phyloP scores from a whole-genome alignment of 768 basidiomycete genomes.

The Mycena belliarum region DNA sequence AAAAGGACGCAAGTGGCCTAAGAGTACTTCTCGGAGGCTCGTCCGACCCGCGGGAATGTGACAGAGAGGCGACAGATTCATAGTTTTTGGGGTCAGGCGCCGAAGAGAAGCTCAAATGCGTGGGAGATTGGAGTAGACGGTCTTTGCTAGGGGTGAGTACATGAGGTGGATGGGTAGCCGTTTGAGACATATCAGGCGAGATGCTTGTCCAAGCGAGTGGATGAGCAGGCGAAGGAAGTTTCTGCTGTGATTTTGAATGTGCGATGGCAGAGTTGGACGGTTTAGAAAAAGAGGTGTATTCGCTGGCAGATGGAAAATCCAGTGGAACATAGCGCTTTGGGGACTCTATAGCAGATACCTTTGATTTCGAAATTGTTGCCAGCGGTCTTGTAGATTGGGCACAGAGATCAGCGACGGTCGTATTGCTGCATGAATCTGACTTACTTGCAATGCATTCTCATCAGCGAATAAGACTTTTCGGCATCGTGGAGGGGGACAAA shows the following conservation, averaged over 20 bases:
- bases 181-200: not conserved
- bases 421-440: not conserved
- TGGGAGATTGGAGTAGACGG: too few species aligned
- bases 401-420: too few species aligned
- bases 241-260: not conserved
- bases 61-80: not conserved
- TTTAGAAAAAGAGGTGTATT: not conserved
- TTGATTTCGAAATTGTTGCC: not conserved
- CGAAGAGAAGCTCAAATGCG: not conserved
- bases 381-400: not conserved
- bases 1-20: conserved; percentile 15
- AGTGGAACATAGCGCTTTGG: not conserved
- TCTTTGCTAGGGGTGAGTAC: not conserved
- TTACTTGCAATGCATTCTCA: conserved; percentile 3
- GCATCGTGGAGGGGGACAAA: conserved; percentile 16
- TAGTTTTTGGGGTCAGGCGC: not conserved
- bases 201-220: not conserved
- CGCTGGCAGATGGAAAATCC: not conserved
- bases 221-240: not conserved
- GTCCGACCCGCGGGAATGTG: not conserved
- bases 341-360: not conserved
- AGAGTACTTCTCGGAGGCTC: too few species aligned
- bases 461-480: conserved; percentile 10
- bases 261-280: not conserved
- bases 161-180: too few species aligned